A percentile compares a stretch with the other conserved stretches of the same genome.
phyloP scores from a whole-genome alignment of 441 rosid genomes.

The Manihot esculenta region DNA sequence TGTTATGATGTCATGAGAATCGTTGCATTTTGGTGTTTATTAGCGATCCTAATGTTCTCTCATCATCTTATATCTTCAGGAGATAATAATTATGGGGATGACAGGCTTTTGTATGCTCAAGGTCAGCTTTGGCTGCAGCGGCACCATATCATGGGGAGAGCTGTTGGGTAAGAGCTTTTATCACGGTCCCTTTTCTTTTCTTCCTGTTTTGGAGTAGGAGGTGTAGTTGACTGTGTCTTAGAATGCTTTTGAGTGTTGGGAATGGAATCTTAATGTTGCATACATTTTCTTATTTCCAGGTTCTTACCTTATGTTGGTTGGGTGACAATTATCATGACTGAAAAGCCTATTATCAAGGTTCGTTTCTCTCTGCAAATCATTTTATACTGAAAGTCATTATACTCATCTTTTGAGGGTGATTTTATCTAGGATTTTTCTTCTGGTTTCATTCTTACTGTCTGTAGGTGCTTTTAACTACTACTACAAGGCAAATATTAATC shows the following conservation, averaged over 20 bases:
- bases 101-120: slow-evolving; percentile 78
- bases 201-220: neutral
- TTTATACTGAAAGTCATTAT: no score
- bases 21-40: neutral
- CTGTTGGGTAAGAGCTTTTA: slow-evolving; percentile 61
- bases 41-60: neutral
- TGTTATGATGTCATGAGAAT: neutral
- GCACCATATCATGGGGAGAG: slow-evolving; percentile 91
- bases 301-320: slow-evolving; percentile 92
- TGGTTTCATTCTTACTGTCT: neutral
- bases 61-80: slow-evolving; percentile 38
- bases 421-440: neutral
- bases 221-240: neutral
- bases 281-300: slow-evolving; percentile 37
- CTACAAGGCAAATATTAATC: neutral
- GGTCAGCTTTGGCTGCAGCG: slow-evolving; percentile 91
- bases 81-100: slow-evolving; percentile 76
- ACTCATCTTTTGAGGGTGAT: neutral
- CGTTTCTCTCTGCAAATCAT: slow-evolving; percentile 1
- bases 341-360: slow-evolving; percentile 93
- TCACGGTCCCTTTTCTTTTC: neutral
- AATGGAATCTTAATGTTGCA: neutral
- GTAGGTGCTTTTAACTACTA: neutral
- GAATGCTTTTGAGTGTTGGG: neutral
- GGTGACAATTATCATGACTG: slow-evolving; percentile 92